A percentile compares a stretch with the other conserved stretches of the same genome.
Evolutionary conservation across 495 filamentous ascomycete species (phyloP).

Genomic region (Venustampulla echinocandica): DNA sequence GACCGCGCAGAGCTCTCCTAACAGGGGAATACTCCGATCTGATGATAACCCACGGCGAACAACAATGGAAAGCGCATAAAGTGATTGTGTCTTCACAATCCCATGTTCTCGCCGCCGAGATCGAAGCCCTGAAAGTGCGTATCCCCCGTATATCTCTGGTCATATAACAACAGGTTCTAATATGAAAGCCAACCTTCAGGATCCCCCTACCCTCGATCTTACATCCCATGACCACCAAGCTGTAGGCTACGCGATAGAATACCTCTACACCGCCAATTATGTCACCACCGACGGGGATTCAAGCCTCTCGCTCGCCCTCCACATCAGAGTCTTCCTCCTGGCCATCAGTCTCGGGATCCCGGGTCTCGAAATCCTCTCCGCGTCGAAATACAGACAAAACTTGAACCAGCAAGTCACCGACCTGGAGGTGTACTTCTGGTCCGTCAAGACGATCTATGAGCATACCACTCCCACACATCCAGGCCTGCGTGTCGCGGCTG

Average conservation of each 20-base stretch:
- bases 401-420: conserved; percentile 2
- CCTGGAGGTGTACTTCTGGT: conserved; percentile 9
- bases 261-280: conserved; percentile 17
- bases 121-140: conserved; percentile 5
- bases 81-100: conserved; percentile 17
- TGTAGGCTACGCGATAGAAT: conserved; percentile 10
- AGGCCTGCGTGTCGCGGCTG: neutral
- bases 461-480: neutral
- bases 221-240: neutral
- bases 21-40: conserved; percentile 21
- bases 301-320: neutral
- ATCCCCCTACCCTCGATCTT: conserved; percentile 3
- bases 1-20: conserved; percentile 11
- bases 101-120: conserved; percentile 7
- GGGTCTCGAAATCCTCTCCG: conserved; percentile 2
- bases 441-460: conserved; percentile 5
- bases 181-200: too few species aligned
- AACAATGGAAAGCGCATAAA: conserved; percentile 16
- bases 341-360: conserved; percentile 4
- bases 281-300: neutral
- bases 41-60: conserved; percentile 7
- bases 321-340: conserved; percentile 9
- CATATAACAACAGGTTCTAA: neutral
- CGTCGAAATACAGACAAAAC: neutral
- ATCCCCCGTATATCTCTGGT: neutral